A percentile compares a stretch with the other conserved stretches of the same genome.
Evolutionary conservation across 345 rosid species (phyloP).

Genomic region (Stellera chamaejasme): DNA sequence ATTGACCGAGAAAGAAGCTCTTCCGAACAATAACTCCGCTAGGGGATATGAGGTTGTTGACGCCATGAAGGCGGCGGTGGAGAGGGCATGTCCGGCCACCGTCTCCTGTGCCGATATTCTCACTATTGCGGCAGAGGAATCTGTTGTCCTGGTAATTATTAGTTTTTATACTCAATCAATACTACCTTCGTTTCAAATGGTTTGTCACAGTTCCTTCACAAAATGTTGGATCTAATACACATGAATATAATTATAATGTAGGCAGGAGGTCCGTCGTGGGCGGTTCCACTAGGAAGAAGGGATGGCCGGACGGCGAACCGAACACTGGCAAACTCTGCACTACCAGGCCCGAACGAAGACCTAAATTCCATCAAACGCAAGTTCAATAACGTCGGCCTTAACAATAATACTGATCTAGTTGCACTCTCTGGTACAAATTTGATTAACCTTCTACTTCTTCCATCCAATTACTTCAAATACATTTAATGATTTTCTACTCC

Average conservation of each 20-base stretch:
- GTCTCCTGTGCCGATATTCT: slow-evolving; percentile 56
- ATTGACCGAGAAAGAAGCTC: slow-evolving; percentile 38
- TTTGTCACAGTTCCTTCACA: not conserved
- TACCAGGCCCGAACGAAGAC: slow-evolving; percentile 19
- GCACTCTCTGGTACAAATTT: slow-evolving; percentile 29
- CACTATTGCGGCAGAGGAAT: slow-evolving; percentile 32
- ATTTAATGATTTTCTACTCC: not conserved
- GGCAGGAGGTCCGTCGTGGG: slow-evolving; percentile 36
- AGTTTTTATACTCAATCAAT: not conserved
- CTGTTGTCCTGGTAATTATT: slow-evolving; percentile 25
- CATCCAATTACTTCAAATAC: no score
- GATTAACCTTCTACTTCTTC: not conserved
- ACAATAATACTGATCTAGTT: slow-evolving; percentile 20
- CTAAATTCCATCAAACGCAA: slow-evolving; percentile 11
- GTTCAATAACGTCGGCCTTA: slow-evolving; percentile 21
- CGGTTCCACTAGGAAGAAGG: slow-evolving; percentile 24
- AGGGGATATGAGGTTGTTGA: slow-evolving; percentile 51
- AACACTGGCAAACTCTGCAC: slow-evolving; percentile 17
- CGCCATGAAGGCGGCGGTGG: slow-evolving; percentile 38
- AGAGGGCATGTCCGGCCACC: slow-evolving; percentile 30
- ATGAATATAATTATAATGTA: not conserved
- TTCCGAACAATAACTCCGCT: slow-evolving; percentile 40
- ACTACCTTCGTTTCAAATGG: not conserved
- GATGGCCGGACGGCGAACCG: slow-evolving; percentile 24
- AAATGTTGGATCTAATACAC: not conserved